Base-by-base conservation (phyloP, 768 basidiomycete species). In the Chalciporus chontae region DNA sequence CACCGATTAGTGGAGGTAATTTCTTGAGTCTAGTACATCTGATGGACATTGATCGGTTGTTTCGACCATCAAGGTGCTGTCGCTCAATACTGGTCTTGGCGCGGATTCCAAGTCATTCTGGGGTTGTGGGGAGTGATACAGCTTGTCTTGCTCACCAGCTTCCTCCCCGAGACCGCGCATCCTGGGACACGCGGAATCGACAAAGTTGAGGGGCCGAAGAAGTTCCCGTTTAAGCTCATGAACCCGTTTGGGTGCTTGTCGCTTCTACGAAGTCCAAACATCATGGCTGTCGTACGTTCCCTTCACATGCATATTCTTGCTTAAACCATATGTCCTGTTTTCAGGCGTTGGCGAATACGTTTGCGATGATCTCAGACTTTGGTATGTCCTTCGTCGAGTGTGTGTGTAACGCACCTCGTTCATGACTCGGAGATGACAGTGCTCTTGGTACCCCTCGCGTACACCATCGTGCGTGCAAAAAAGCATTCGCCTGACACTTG, bases 151-250 rank as follows among this genome's bases (percentile, higher is more conserved):
- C 69, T 85, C 27, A 43, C 61, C 1, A 37, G 75, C 3, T 73
- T 73, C 45, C 73, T 85, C n/a, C 85, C 85, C 0, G 86, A 88
- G 57, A 87, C 85, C 3, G 78, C 76, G 43, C 81, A 84, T 56
- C 84, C 85, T 1, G 76, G 80, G 7, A 59, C 74, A 1, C 69
- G 75, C 34, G 79, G 82, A 0, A 69, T 84, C 2, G 83, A 84
- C 46, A 79, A 79, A 51, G 48, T 62, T 3, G 48, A 47, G 24
- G 51, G 58, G 3, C 53, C 54, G 2, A 56, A 50, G 4, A 66
- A 50, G 38, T 48, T 52, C 36, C 68, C 73, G 43, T 68, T 80
- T 0, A 76, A 77, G 59, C 51, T 88, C 18, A 7, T 36, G 34
- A 88, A 87, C 59, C 85, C 85, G 0, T 68, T 89, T 29, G 56